Conservation (phyloP, 208 protist genomes). For the Trypanosoma theileri region DNA sequence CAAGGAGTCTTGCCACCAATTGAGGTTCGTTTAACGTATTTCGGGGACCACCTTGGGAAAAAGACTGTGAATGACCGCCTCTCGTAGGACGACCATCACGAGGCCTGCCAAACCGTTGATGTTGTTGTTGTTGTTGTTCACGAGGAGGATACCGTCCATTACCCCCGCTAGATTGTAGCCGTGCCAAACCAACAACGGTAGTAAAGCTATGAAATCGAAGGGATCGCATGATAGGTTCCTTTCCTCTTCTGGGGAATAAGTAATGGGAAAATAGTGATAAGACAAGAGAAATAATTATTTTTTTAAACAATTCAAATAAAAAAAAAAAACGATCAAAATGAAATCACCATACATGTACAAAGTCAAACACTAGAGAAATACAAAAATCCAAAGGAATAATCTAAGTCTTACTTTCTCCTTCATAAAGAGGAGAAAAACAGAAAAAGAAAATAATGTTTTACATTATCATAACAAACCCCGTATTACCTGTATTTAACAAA, state of each 20-base stretch:
- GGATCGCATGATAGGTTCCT: slow-evolving; percentile 19
- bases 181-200: slow-evolving; percentile 1
- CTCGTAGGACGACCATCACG: slow-evolving; percentile 20
- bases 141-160: slow-evolving; percentile 13
- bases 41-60: slow-evolving; percentile 4
- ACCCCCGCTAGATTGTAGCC: slow-evolving; percentile 13
- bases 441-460: background rate
- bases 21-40: slow-evolving; percentile 56
- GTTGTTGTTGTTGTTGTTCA: slow-evolving; percentile 22
- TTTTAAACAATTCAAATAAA: background rate
- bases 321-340: background rate
- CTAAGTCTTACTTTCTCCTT: too few relatives aligned
- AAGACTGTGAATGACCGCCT: slow-evolving; percentile 15
- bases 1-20: slow-evolving; percentile 58
- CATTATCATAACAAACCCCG: too few relatives aligned
- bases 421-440: background rate
- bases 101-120: slow-evolving; percentile 29
- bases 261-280: slow-evolving; percentile 4
- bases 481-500: too few relatives aligned
- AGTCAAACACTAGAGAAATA: background rate
- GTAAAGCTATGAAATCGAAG: slow-evolving; percentile 19
- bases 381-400: background rate
- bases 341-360: background rate
- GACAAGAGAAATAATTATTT: background rate
- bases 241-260: background rate